Evolutionary conservation across 345 rosid species (phyloP), one percentile per base, ranked within the genome.

Genomic region (Barbarea vulgaris): DNA sequence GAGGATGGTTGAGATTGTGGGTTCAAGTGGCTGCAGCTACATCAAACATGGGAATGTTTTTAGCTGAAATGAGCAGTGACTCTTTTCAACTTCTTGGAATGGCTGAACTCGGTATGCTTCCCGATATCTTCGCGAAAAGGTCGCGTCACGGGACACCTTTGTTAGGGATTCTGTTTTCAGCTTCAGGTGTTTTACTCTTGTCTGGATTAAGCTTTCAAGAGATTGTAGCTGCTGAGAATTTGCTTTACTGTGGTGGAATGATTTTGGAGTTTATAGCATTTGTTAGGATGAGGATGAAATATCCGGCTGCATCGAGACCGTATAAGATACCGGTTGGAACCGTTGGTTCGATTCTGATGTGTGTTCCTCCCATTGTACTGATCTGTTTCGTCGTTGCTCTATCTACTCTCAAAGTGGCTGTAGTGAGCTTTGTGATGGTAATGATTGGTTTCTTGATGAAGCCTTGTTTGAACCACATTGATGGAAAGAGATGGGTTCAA

Each of bases 61-160:
- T 87, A 53, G 90, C 89, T 2, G 91, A 90, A 77, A 88, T 90
- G 93, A 90, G 91, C 81, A 88, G 91, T 2, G 91, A 90, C 69
- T 87, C 90, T 1, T 90, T 90, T 75, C 93, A 90, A 56, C 96
- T 90, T 48, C 74, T 87, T 21, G 96, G 91, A 4, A 88, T 88
- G 93, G 91, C 91, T 4, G 93, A 90, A 36, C 82, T 80, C 17
- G 90, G 91, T 37, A 87, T 88, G 91, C 84, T 90, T 39, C 96
- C 90, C 0, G 83, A 88, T 70, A 59, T 80, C 77, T 88, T 87
- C 19, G 76, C 86, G 14, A 81, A 67, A 78, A 85, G 89, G 53
- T 87, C 96, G 14, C 61, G 65, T 15, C 34, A 88, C 42, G 90
- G 91, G 8, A 88, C 96, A 15, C 90, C 91, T n/a, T 77, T 82